Conservation (phyloP, 768 basidiomycete genomes). For the Rhodotorula paludigena region DNA sequence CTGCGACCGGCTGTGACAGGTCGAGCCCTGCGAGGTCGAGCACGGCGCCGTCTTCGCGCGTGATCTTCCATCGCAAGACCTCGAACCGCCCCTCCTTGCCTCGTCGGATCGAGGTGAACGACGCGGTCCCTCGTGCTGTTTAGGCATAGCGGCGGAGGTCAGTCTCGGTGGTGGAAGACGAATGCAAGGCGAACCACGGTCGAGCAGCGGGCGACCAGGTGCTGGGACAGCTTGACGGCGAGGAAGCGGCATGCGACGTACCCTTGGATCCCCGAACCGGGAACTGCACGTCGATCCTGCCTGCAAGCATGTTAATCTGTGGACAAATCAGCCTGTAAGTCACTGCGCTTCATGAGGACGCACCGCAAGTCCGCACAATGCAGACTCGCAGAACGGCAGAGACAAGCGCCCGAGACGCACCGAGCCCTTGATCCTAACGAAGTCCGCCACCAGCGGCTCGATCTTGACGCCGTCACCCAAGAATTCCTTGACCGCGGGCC, state of each 20-base stretch:
- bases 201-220: not conserved
- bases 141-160: not conserved
- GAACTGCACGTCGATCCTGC: slow-evolving; percentile 39
- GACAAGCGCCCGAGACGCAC: slow-evolving; percentile 11
- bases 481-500: slow-evolving; percentile 23
- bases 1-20: slow-evolving; percentile 1
- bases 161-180: not conserved
- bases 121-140: slow-evolving; percentile 32
- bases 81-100: slow-evolving; percentile 35
- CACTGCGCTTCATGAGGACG: too few relatives aligned
- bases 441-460: slow-evolving; percentile 29
- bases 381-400: not conserved
- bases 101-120: slow-evolving; percentile 38
- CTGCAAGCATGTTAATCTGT: slow-evolving; percentile 40
- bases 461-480: slow-evolving; percentile 34
- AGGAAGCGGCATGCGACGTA: not conserved
- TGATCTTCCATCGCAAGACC: slow-evolving; percentile 38
- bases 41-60: slow-evolving; percentile 35
- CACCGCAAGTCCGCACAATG: too few relatives aligned
- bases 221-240: not conserved
- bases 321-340: not conserved
- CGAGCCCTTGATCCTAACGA: slow-evolving; percentile 36
- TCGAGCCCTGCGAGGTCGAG: slow-evolving; percentile 33
- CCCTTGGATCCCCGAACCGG: slow-evolving; percentile 30
- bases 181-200: not conserved